Evolutionary conservation across 2,329 filamentous ascomycete genomes (phyloP).

Genomic region (Tolypocladium nubicola): DNA sequence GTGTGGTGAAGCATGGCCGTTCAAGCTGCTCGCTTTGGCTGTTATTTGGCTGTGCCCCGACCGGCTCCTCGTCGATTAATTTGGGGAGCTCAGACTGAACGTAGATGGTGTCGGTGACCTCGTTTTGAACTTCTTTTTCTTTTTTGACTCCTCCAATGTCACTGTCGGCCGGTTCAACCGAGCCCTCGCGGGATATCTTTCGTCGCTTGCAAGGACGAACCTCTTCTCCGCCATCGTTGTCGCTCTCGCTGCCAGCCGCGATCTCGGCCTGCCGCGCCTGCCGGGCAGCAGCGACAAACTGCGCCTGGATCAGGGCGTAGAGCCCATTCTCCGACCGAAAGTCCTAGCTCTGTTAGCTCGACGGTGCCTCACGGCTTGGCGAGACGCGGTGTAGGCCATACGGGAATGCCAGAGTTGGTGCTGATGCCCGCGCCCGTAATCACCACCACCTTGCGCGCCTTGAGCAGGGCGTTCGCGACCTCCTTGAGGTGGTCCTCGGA

Average conservation of each 20-base stretch:
- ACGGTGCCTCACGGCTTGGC: background rate
- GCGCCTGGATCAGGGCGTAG: constrained; percentile 60
- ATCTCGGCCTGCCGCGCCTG: constrained; percentile 18
- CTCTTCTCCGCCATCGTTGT: constrained; percentile 8
- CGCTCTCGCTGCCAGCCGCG: constrained; percentile 11
- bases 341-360: constrained; percentile 35
- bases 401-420: constrained; percentile 66
- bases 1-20: constrained; percentile 5
- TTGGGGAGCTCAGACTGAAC: constrained; percentile 4
- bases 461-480: constrained; percentile 53
- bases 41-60: background rate
- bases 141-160: constrained; percentile 7
- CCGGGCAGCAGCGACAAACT: constrained; percentile 45
- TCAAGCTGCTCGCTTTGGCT: background rate
- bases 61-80: background rate
- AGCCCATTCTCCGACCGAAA: constrained; percentile 64
- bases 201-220: constrained; percentile 21
- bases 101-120: constrained; percentile 2
- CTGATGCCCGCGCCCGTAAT: constrained; percentile 65
- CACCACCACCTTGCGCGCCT: constrained; percentile 59
- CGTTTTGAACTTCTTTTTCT: constrained; percentile 11
- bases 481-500: constrained; percentile 47
- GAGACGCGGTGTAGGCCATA: constrained; percentile 21
- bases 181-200: constrained; percentile 16
- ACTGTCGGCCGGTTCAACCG: constrained; percentile 5